Percentiles rank a stretch among this genome's conserved stretches.
phyloP scores from a whole-genome alignment of 2,329 filamentous ascomycete genomes.

The Nigrospora osmanthi region DNA sequence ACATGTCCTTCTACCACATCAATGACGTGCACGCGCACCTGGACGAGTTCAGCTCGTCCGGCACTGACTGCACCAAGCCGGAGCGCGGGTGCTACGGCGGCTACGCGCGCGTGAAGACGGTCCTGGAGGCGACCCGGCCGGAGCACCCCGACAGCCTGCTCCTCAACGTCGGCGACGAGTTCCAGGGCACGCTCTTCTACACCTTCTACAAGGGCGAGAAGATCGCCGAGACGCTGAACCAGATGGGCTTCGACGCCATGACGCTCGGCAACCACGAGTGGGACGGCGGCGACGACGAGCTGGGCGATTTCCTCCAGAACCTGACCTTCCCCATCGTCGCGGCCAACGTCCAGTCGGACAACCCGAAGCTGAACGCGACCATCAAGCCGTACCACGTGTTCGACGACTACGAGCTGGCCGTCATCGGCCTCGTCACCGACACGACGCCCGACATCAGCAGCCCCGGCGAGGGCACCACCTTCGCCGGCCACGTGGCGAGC shows the following conservation, averaged over 20 bases:
- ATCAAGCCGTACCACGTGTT: slow-evolving; percentile 62
- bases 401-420: slow-evolving; percentile 49
- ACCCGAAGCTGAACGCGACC: slow-evolving; percentile 50
- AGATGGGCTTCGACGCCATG: slow-evolving; percentile 60
- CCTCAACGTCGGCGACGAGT: slow-evolving; percentile 62
- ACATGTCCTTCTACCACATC: slow-evolving; percentile 60
- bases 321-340: slow-evolving; percentile 58
- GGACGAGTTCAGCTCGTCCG: slow-evolving; percentile 53
- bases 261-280: slow-evolving; percentile 62
- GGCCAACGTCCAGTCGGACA: slow-evolving; percentile 54
- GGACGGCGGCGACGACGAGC: slow-evolving; percentile 54
- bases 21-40: slow-evolving; percentile 63
- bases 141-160: slow-evolving; percentile 53
- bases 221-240: slow-evolving; percentile 58
- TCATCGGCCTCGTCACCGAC: slow-evolving; percentile 58
- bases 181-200: slow-evolving; percentile 62
- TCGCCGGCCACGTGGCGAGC: slow-evolving; percentile 47
- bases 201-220: slow-evolving; percentile 60
- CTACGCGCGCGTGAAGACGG: slow-evolving; percentile 55
- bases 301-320: slow-evolving; percentile 54
- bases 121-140: slow-evolving; percentile 48
- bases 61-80: slow-evolving; percentile 52
- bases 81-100: slow-evolving; percentile 54
- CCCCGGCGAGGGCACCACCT: slow-evolving; percentile 49
- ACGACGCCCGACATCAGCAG: slow-evolving; percentile 50